Evolutionary conservation across 2,329 filamentous ascomycete species (phyloP), one percentile per base, ranked within the genome.

Genomic region (Verruconis gallopava): DNA sequence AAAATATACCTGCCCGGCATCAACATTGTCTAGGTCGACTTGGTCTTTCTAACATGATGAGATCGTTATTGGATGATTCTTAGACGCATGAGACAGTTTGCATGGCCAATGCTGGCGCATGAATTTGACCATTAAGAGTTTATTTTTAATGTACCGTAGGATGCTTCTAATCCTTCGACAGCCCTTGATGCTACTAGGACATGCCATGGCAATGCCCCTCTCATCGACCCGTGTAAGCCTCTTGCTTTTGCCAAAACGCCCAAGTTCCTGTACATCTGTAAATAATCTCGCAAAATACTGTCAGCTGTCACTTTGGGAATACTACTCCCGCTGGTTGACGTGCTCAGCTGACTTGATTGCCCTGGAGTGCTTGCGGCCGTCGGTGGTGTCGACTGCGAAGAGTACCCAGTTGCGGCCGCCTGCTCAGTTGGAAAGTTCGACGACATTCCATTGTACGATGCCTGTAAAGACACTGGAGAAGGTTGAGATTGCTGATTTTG

Each of bases 181-280:
- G 73, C 80, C 60, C 79, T 80, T 58, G 81, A 72, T 2, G 77
- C 81, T 14, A 74, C 79, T 11, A 76, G 79, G 46, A 89, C 65
- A 65, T 89, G 84, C 80, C 83, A 85, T 14, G 84, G 84, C 51
- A 81, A 64, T n/a, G 77, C 68, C 13, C 62, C 63, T 53, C 78
- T 75, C 38, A 63, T 68, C 42, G 46, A 75, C 65, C 46, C 68
- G 59, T 51, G 75, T 70, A 53, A 77, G 64, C 52, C 81, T 46
- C 79, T 73, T 17, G 77, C 72, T 48, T 76, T 70, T 2, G 81
- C 81, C 50, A 91, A 55, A 14, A 81, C 74, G 0, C 77, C 78
- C 47, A 91, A 55, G 0, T 73, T 76, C 34, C 82, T 64, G 53
- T 80, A 89, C 56, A 79, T 74, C 21, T 65, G 69, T 44, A 91